Conservation (phyloP, 495 filamentous ascomycete genomes). For the Penicillium cinerascens region DNA sequence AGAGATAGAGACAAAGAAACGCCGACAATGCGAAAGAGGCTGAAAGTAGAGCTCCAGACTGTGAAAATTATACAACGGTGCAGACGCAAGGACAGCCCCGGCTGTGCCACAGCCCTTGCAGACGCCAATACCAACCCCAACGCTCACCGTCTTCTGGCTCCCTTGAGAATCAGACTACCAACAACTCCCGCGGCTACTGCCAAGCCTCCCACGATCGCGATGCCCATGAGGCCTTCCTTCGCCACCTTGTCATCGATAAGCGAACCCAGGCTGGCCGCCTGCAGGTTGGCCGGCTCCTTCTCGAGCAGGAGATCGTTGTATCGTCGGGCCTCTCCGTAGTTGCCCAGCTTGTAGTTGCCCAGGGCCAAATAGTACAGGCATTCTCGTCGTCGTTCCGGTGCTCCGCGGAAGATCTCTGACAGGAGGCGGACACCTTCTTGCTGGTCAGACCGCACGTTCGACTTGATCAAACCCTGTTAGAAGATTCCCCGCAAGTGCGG, state of each 20-base stretch:
- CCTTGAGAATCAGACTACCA: constrained; percentile 77
- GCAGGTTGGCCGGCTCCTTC: constrained; percentile 83
- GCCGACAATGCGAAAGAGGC: neutral
- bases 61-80: constrained; percentile 6
- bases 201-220: constrained; percentile 93
- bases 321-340: constrained; percentile 87
- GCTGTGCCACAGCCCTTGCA: constrained; percentile 21
- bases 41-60: constrained; percentile 4
- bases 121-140: constrained; percentile 8
- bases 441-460: constrained; percentile 73
- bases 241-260: constrained; percentile 95
- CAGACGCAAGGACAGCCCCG: constrained; percentile 7
- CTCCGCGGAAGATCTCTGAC: constrained; percentile 92
- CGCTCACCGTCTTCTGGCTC: constrained; percentile 53
- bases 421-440: constrained; percentile 92
- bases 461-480: constrained; percentile 90
- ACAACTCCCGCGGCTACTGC: constrained; percentile 92
- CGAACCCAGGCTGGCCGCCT: constrained; percentile 76
- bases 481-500: constrained; percentile 12
- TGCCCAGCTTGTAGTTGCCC: constrained; percentile 96
- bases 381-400: constrained; percentile 88
- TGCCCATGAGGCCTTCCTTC: constrained; percentile 88
- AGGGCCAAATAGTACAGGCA: constrained; percentile 97
- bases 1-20: neutral
- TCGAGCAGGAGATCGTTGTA: constrained; percentile 93